phyloP scores from a whole-genome alignment of 2,329 filamentous ascomycete genomes.

The Sordariomycetes sp. region DNA sequence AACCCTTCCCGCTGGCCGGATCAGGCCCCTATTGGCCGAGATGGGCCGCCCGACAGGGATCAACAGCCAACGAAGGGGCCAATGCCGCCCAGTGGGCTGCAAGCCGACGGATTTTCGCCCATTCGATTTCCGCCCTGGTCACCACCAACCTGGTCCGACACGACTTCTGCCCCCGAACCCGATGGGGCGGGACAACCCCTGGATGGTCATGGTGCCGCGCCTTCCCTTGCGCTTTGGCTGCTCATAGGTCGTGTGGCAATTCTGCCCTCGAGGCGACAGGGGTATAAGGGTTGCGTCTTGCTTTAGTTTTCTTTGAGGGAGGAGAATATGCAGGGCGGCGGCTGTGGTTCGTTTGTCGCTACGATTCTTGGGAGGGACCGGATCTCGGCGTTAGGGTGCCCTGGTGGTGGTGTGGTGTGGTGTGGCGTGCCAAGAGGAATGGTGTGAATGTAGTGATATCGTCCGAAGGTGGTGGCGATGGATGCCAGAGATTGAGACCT shows the following conservation, averaged over 20 bases:
- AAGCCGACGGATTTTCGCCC: background rate
- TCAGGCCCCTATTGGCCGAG: background rate
- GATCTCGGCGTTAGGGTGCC: background rate
- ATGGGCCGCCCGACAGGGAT: background rate
- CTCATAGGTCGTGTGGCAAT: constrained; percentile 1
- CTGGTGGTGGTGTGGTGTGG: background rate
- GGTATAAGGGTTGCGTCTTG: background rate
- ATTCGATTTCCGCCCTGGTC: background rate
- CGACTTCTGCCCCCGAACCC: background rate
- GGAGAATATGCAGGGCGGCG: background rate
- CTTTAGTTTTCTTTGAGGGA: background rate
- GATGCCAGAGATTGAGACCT: background rate
- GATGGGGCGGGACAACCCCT: background rate
- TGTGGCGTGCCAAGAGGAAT: background rate
- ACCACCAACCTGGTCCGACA: background rate
- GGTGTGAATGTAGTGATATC: background rate
- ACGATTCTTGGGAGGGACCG: background rate
- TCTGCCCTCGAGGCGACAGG: background rate
- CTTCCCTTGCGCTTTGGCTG: background rate
- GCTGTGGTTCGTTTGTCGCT: background rate
- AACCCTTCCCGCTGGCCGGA: background rate
- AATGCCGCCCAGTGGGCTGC: background rate
- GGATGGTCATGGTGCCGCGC: background rate
- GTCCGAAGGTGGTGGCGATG: background rate
- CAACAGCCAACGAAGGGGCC: background rate